Evolutionary conservation across 495 filamentous ascomycete genomes (phyloP).

Genomic region (Entonaema liquescens): DNA sequence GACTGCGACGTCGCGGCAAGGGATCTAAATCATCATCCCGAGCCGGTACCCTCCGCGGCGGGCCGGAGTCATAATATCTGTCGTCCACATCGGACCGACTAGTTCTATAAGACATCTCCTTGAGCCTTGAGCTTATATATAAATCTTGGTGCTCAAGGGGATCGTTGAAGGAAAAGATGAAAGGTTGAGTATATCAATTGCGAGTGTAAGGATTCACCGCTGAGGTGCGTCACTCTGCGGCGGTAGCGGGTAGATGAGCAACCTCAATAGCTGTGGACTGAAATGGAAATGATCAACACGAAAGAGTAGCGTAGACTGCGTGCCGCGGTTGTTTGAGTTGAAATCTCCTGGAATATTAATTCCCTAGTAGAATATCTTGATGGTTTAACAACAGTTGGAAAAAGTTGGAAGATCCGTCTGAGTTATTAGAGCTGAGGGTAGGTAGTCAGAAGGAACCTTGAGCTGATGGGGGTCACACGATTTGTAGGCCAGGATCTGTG

Average conservation of each 20-base stretch:
- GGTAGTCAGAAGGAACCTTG: slow-evolving; percentile 31
- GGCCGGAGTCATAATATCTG: slow-evolving; percentile 47
- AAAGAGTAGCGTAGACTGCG: slow-evolving; percentile 12
- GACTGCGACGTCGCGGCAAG: slow-evolving; percentile 48
- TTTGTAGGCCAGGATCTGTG: slow-evolving; percentile 43
- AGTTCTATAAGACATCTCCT: slow-evolving; percentile 44
- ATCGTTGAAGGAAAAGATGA: slow-evolving; percentile 18
- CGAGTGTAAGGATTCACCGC: slow-evolving; percentile 34
- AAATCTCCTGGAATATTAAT: slow-evolving; percentile 6
- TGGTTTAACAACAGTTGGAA: slow-evolving; percentile 24
- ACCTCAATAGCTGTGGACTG: slow-evolving; percentile 30
- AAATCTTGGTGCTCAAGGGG: slow-evolving; percentile 8
- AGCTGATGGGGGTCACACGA: slow-evolving; percentile 49
- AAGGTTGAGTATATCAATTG: slow-evolving; percentile 33
- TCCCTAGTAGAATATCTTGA: slow-evolving; percentile 6
- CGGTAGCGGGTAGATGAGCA: slow-evolving; percentile 37
- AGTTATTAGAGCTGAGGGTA: slow-evolving; percentile 33
- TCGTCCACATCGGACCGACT: slow-evolving; percentile 53
- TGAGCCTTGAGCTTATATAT: slow-evolving; percentile 10
- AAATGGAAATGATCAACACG: slow-evolving; percentile 34
- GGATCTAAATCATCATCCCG: slow-evolving; percentile 34
- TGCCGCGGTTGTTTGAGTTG: slow-evolving; percentile 9
- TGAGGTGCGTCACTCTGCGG: slow-evolving; percentile 40
- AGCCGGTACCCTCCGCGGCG: slow-evolving; percentile 27
- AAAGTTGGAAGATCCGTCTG: slow-evolving; percentile 10